Percentiles rank a stretch among this genome's conserved stretches.
phyloP scores from a whole-genome alignment of 139 green algal genomes.

The Tetraselmis striata region DNA sequence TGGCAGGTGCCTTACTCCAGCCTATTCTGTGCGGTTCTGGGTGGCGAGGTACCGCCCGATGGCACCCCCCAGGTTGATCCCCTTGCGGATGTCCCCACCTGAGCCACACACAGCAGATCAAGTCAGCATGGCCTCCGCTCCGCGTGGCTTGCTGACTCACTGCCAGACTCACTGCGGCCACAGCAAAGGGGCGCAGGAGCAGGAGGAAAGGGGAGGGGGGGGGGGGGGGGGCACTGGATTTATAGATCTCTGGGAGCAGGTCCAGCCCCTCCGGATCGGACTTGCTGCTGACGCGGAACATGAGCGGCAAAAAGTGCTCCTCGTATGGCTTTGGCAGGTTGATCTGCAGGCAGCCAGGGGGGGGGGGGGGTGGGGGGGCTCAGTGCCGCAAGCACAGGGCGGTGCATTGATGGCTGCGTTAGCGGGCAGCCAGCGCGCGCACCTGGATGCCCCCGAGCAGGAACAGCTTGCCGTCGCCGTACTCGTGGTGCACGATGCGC shows the following conservation, averaged over 20 bases:
- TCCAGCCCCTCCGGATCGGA: background rate
- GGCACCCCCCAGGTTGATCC: background rate
- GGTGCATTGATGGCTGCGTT: background rate
- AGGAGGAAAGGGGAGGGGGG: background rate
- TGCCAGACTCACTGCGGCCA: background rate
- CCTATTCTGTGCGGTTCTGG: background rate
- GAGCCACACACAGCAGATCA: background rate
- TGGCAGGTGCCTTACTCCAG: too few relatives aligned
- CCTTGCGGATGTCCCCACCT: background rate
- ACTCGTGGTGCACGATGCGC: background rate
- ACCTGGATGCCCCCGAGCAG: background rate
- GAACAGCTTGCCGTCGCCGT: background rate
- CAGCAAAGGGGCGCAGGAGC: background rate
- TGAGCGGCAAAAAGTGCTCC: background rate
- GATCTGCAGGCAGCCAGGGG: background rate
- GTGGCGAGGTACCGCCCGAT: background rate
- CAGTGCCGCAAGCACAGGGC: background rate
- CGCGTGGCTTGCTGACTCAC: too few relatives aligned
- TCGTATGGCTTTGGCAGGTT: background rate
- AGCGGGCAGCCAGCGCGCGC: too few relatives aligned
- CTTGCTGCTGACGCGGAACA: background rate
- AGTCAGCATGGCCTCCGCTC: background rate
- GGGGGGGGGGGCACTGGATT: background rate
- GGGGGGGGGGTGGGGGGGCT: background rate
- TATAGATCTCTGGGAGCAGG: background rate